Conservation (phyloP, 176 grass and related monocot species). For the Oryza punctata region DNA sequence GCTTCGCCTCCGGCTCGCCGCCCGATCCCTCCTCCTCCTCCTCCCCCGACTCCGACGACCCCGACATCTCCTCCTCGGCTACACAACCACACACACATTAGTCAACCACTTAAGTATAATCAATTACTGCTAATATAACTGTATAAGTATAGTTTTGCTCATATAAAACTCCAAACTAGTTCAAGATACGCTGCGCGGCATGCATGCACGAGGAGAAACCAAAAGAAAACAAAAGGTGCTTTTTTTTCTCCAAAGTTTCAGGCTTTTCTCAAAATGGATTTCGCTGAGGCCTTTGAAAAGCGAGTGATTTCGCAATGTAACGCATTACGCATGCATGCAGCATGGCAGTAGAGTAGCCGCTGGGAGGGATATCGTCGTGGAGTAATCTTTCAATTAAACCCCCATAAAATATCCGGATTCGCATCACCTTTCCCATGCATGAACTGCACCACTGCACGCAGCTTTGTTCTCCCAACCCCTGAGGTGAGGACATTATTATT, state of each 20-base stretch:
- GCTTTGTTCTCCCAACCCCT: constrained; percentile 38
- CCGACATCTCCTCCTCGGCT: constrained; percentile 77
- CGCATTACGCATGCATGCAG: neutral
- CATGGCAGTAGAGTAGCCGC: neutral
- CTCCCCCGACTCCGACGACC: constrained; percentile 64
- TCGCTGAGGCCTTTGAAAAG: constrained; percentile 34
- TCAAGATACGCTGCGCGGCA: neutral
- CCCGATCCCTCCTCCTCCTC: constrained; percentile 13
- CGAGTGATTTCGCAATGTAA: neutral
- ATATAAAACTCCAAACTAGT: neutral
- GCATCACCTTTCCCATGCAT: constrained; percentile 41
- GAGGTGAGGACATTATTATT: constrained; percentile 22
- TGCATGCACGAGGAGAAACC: neutral
- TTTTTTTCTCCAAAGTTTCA: constrained; percentile 45
- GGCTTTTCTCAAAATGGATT: constrained; percentile 50
- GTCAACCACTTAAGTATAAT: neutral
- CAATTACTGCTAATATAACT: neutral
- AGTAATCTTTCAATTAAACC: neutral
- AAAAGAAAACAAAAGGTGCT: constrained; percentile 41
- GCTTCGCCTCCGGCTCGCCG: constrained; percentile 74
- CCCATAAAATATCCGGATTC: constrained; percentile 25
- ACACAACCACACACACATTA: neutral
- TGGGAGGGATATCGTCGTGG: neutral
- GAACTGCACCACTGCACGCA: constrained; percentile 19
- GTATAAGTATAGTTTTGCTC: too few species aligned